Conservation (phyloP, 306 rosid genomes). For the Prunus fruticosa region DNA sequence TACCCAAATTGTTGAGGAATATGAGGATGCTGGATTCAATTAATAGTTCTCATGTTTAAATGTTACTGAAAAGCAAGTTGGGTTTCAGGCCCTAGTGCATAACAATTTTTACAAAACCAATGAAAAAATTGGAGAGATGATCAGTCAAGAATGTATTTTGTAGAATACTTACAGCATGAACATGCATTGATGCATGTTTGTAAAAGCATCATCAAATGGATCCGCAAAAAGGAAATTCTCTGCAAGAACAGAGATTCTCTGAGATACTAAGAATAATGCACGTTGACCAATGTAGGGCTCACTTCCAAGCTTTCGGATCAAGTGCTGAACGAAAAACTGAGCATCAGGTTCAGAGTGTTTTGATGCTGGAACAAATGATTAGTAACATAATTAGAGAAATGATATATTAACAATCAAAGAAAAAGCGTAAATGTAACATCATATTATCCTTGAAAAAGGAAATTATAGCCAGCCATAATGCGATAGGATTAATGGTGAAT, state of each 20-base stretch:
- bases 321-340: slow-evolving; percentile 59
- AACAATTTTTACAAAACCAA: background rate
- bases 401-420: background rate
- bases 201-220: slow-evolving; percentile 78
- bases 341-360: slow-evolving; percentile 29
- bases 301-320: slow-evolving; percentile 75
- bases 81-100: background rate
- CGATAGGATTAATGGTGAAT: background rate
- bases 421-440: background rate
- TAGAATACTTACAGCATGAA: slow-evolving; percentile 67
- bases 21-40: background rate
- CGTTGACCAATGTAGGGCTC: slow-evolving; percentile 73
- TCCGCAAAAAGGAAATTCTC: slow-evolving; percentile 82
- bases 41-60: background rate
- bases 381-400: background rate
- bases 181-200: slow-evolving; percentile 64
- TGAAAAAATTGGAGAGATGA: background rate
- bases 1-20: background rate
- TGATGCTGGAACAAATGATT: slow-evolving; percentile 44
- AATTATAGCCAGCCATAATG: slow-evolving; percentile 6
- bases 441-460: background rate
- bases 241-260: slow-evolving; percentile 61
- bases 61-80: background rate
- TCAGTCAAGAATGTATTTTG: background rate
- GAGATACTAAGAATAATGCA: slow-evolving; percentile 61